These are phyloP conservation scores for Phytopythium oedochilum DNA, from an alignment of 352 stramenopile genomes.

Conservation along the genomic window DNA sequence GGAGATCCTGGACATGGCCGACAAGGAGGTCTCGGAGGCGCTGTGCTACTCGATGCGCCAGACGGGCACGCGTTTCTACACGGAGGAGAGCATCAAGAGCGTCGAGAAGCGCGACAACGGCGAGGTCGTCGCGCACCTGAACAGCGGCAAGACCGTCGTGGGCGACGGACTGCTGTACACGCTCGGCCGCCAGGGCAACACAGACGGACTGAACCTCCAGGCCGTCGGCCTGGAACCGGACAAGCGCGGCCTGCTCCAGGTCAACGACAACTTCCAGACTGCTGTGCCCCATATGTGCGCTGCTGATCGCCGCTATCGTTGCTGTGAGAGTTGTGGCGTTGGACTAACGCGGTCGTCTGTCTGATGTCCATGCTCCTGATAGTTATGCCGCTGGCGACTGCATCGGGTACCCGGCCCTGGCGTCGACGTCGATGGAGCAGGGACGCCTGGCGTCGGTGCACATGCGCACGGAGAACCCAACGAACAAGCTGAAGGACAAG, in stretches of 20 bases:
- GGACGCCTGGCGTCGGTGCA: slow-evolving; percentile 76
- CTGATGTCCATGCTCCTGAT: not conserved
- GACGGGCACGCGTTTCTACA: slow-evolving; percentile 81
- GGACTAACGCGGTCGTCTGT: not conserved
- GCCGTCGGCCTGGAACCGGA: slow-evolving; percentile 73
- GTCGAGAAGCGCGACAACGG: slow-evolving; percentile 58
- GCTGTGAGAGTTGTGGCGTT: too few relatives aligned
- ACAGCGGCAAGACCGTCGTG: slow-evolving; percentile 64
- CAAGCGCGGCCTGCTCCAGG: slow-evolving; percentile 72
- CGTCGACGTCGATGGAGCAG: slow-evolving; percentile 91
- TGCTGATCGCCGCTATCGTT: too few relatives aligned
- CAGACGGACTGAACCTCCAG: slow-evolving; percentile 80
- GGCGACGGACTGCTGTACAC: slow-evolving; percentile 83
- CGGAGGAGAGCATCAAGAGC: slow-evolving; percentile 73
- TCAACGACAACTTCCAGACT: slow-evolving; percentile 89
- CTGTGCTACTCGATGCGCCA: slow-evolving; percentile 88
- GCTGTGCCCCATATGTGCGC: slow-evolving; percentile 76
- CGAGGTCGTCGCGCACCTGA: slow-evolving; percentile 72
- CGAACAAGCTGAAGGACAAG: slow-evolving; percentile 42
- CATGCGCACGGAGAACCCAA: slow-evolving; percentile 79
- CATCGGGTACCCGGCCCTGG: slow-evolving; percentile 81
- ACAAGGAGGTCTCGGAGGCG: slow-evolving; percentile 81
- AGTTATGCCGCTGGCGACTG: slow-evolving; percentile 88
- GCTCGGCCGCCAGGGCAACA: slow-evolving; percentile 74
- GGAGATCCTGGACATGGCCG: slow-evolving; percentile 86